Evolutionary conservation across 495 filamentous ascomycete species (phyloP).

Genomic region (Lasiosphaeria ovina): DNA sequence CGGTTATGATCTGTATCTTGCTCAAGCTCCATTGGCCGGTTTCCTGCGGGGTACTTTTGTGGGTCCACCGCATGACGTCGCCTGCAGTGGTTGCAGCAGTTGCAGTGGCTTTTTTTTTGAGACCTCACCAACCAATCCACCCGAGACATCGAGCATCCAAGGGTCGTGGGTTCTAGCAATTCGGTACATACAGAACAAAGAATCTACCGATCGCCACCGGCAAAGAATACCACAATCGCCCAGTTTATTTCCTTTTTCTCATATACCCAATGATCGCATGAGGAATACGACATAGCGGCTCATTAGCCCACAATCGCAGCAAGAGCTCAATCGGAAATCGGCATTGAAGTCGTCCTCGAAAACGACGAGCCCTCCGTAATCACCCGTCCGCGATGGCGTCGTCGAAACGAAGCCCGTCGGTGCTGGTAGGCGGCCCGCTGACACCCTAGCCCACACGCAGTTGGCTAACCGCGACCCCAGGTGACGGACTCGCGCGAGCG

Average conservation of each 20-base stretch:
- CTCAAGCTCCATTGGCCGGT: not conserved
- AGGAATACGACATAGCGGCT: not conserved
- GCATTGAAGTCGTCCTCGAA: not conserved
- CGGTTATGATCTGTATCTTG: not conserved
- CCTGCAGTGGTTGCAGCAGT: conserved; percentile 12
- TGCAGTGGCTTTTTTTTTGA: not conserved
- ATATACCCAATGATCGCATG: not conserved
- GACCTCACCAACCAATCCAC: conserved; percentile 1
- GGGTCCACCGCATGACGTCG: conserved; percentile 26
- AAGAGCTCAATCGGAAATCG: not conserved
- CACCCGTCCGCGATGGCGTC: conserved; percentile 24
- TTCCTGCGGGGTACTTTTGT: conserved; percentile 4
- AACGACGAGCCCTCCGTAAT: no score
- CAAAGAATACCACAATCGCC: no score
- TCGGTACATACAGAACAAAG: no score
- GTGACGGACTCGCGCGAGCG: conserved; percentile 40
- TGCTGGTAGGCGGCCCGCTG: conserved; percentile 27
- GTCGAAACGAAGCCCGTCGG: conserved; percentile 35
- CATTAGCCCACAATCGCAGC: not conserved
- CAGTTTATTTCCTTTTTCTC: not conserved
- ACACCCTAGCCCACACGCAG: not conserved
- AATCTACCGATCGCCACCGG: no score
- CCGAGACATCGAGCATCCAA: no score
- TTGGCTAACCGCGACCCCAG: conserved; percentile 16
- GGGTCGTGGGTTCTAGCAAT: no score